Evolutionary conservation across 805 yeast species (phyloP).

Genomic region (Saccharomycopsis sp.): DNA sequence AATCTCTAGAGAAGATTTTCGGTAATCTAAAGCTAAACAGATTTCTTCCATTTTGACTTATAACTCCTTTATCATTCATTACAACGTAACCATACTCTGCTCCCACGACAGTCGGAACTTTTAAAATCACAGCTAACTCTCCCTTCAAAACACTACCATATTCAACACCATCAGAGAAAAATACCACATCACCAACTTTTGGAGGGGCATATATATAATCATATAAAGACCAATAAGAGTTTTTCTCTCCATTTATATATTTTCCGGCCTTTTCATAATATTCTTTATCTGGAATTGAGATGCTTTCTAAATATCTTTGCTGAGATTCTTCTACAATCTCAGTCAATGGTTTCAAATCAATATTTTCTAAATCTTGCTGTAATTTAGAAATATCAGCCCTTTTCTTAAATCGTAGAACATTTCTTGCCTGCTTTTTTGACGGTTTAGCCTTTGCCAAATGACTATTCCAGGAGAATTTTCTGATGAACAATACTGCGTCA

Average conservation of each 20-base stretch:
- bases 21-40: constrained; percentile 9
- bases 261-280: background rate
- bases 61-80: constrained; percentile 2
- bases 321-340: background rate
- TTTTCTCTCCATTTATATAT: background rate
- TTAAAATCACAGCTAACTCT: constrained; percentile 3
- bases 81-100: background rate
- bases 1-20: background rate
- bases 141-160: constrained; percentile 1
- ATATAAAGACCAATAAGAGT: background rate
- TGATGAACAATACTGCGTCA: no score
- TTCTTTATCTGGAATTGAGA: background rate
- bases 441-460: no score
- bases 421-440: no score
- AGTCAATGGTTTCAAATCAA: background rate
- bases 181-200: constrained; percentile 7
- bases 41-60: background rate
- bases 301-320: background rate
- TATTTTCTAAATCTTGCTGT: background rate
- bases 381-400: background rate
- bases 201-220: no score
- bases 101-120: background rate
- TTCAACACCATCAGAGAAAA: background rate
- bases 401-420: no score
- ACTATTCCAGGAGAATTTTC: no score